Base-by-base conservation (phyloP, 1,139 yeast genomes). In the Meyerozyma smithsonii region DNA sequence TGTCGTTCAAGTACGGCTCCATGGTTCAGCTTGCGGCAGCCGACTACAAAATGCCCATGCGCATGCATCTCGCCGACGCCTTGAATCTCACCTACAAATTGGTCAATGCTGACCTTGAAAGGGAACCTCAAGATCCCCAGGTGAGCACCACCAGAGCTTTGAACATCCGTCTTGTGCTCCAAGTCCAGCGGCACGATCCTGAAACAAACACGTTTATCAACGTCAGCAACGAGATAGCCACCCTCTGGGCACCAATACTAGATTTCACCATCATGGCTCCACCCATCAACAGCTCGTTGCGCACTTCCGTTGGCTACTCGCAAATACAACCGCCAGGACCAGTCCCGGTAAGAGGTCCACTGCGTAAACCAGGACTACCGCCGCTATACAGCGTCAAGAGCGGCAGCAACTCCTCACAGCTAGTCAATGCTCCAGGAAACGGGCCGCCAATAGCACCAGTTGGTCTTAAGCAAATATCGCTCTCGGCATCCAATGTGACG, bases 221-320 rank as follows among this genome's bases (percentile, higher is more conserved):
- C 15, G 40, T 58, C 14, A 64, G 69, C 40, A 58, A 55, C 42
- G 43, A 51, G 6, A 70, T 82, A n/a, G 57, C 62, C 10, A 81
- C 87, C 0, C 64, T 65, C 37, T 80, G 89, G 82, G 63, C 75
- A 3, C 84, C 90, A 1, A 66, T 66, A 36, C 63, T 82, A 28
- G 88, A 81, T 47, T 79, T 81, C 49, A 74, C 71, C 40, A 58
- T 68, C 4, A 54, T 64, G 35, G 75, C 78, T 1, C 70, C 77
- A 1, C 73, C 77, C 3, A 69, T 69, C 19, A 69, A 65, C 42
- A 66, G 62, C 45, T 61, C 71, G 3, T 54, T 68, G 34, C 67
- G 66, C 42, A 51, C 62, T 1, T 43, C 59, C 3, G 48, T 49
- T 26, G 52, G 47, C 35, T 46, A 52, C 37, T 51, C 63, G 2